Conservation (phyloP, 2,329 filamentous ascomycete genomes). For the Tolypocladium ovalisporum region DNA sequence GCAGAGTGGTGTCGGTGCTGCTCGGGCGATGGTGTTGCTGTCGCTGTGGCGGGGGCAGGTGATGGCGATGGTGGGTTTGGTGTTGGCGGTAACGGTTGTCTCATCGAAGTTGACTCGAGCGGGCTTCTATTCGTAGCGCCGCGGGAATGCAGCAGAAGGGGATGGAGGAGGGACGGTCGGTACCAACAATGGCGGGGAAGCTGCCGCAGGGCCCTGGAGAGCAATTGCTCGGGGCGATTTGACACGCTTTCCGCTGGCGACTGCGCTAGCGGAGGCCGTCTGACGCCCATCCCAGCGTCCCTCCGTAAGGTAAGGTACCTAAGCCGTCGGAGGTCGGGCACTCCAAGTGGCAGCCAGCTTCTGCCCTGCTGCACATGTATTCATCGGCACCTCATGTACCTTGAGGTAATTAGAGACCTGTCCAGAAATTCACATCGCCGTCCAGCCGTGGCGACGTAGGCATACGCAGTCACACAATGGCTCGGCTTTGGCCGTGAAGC, state of each 20-base stretch:
- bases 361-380: no score
- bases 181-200: background rate
- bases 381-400: no score
- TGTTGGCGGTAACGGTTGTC: background rate
- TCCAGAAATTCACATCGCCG: no score
- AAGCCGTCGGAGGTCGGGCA: no score
- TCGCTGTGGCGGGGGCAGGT: background rate
- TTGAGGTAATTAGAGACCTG: no score
- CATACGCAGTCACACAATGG: background rate
- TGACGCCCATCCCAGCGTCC: background rate
- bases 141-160: constrained; percentile 4
- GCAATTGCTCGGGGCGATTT: background rate
- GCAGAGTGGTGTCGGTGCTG: background rate
- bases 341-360: no score
- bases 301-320: background rate
- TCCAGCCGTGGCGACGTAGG: background rate
- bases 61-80: background rate
- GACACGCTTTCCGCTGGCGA: background rate
- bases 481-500: no score
- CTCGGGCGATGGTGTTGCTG: background rate
- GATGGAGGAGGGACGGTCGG: background rate
- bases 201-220: background rate
- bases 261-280: background rate
- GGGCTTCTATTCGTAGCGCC: constrained; percentile 1
- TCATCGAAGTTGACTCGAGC: background rate